phyloP scores from a whole-genome alignment of 2,329 filamentous ascomycete genomes.

The Fulvia fulva region DNA sequence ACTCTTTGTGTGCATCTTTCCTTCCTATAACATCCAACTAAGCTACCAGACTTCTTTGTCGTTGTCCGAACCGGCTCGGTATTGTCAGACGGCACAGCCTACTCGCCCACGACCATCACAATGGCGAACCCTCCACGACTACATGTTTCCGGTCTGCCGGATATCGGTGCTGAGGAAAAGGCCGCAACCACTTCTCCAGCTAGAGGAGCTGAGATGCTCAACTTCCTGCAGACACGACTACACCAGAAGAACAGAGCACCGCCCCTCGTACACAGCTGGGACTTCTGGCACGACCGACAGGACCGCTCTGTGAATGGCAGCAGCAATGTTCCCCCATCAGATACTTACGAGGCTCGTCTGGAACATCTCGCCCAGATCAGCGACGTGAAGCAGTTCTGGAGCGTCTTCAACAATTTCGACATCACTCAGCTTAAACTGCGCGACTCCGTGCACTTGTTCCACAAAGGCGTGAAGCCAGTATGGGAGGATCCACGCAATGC shows the following conservation, averaged over 20 bases:
- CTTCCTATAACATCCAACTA: not conserved
- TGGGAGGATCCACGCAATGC: slow-evolving; percentile 86
- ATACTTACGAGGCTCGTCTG: slow-evolving; percentile 44
- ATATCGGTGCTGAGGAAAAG: slow-evolving; percentile 57
- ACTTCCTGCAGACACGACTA: slow-evolving; percentile 34
- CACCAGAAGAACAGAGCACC: slow-evolving; percentile 44
- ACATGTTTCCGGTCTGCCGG: slow-evolving; percentile 51
- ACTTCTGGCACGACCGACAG: slow-evolving; percentile 50
- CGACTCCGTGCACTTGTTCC: slow-evolving; percentile 69
- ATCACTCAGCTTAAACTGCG: slow-evolving; percentile 68
- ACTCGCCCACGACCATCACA: not conserved
- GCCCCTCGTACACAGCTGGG: slow-evolving; percentile 50
- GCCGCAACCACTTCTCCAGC: slow-evolving; percentile 65
- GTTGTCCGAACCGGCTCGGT: not conserved
- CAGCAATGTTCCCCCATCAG: slow-evolving; percentile 22
- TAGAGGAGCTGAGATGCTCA: slow-evolving; percentile 70
- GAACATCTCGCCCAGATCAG: slow-evolving; percentile 44
- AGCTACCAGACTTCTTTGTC: slow-evolving; percentile 1
- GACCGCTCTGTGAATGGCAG: slow-evolving; percentile 28
- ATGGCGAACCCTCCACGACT: slow-evolving; percentile 27
- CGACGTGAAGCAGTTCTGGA: slow-evolving; percentile 49
- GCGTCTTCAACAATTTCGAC: slow-evolving; percentile 65
- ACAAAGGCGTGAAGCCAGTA: slow-evolving; percentile 74
- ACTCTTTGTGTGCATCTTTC: not conserved
- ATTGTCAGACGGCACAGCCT: not conserved